Evolutionary conservation across 2,329 filamentous ascomycete genomes (phyloP), one percentile per base, ranked within the genome.

Genomic region (Colletotrichum somersetense): DNA sequence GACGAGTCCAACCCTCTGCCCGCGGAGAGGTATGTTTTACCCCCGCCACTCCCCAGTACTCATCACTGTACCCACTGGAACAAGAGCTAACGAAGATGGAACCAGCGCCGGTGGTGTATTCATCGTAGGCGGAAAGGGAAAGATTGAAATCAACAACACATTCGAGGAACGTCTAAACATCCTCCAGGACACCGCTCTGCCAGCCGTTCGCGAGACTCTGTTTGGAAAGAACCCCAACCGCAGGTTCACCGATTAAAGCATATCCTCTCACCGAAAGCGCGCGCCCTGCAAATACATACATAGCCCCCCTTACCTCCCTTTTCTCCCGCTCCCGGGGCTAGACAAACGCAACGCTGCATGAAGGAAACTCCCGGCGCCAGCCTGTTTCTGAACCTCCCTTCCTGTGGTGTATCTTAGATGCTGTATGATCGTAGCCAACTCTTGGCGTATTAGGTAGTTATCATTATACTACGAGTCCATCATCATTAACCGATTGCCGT

Each of bases 61-160:
- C 33, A 12, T 38, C 35, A 42, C 2, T 23, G 30, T 26, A 7
- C 18, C 11, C 18, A 20, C 23, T 11, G 16, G 46, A 16, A 50
- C 12, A 33, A 20, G 48, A 38, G 11, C 62, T 73, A 71, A 71
- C 35, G 56, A 57, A 12, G 48, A 58, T 72, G 63, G 65, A 6
- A 40, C 62, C 76, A 98, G 96, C 78, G 88, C 95, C 72, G 96
- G 96, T 73, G 96, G 96, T 78, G 88, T 97, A 70, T 82, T 89
- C 71, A 91, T 99, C 75, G 84, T 97, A 67, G 94, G 95, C 75
- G 92, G 93, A 76, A 88, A 88, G 75, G 96, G 96, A 81, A 98
- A 96, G 88, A 98, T 99, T 81, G 95, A 97, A 79, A 96, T 99
- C 83, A 95, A 98, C 89, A 98, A 99, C 87, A 98, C 96, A 67